A percentile compares a stretch with the other conserved stretches of the same genome.
phyloP scores from a whole-genome alignment of 2,329 filamentous ascomycete genomes.

The Cladosporium sp. region DNA sequence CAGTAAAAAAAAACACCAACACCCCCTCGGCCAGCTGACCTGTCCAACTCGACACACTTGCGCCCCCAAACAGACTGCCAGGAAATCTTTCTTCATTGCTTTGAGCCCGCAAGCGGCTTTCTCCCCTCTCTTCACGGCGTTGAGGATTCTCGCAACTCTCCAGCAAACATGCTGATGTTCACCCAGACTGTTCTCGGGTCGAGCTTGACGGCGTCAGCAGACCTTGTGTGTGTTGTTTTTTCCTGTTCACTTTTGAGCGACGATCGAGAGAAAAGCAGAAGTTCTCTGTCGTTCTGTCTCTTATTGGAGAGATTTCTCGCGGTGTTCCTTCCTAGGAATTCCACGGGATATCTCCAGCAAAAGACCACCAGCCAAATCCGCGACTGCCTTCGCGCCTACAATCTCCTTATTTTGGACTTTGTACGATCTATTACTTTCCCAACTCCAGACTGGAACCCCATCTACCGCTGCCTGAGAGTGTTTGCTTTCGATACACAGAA shows the following conservation, averaged over 20 bases:
- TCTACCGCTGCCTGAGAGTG: no score
- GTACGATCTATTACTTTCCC: not conserved
- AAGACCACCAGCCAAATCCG: not conserved
- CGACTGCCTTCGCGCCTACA: constrained; percentile 10
- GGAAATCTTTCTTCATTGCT: not conserved
- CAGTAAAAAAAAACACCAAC: constrained; percentile 2
- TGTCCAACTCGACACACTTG: constrained; percentile 6
- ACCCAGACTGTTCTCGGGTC: constrained; percentile 9
- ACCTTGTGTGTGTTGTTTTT: not conserved
- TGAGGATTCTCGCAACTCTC: constrained; percentile 7
- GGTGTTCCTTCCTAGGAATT: no score
- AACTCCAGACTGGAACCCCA: no score
- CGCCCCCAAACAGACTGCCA: constrained; percentile 6
- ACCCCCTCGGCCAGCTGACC: not conserved
- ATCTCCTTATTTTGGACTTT: constrained; percentile 3
- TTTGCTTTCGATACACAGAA: no score
- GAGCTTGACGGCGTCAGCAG: constrained; percentile 1
- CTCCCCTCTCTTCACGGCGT: constrained; percentile 1
- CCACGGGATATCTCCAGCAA: not conserved
- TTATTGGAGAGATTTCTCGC: not conserved
- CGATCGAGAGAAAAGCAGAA: not conserved
- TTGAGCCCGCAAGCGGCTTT: not conserved
- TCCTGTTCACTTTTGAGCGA: not conserved
- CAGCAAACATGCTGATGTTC: not conserved
- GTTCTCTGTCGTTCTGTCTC: not conserved